Conservation (phyloP, 352 stramenopile species). For the Globisporangium orthogonon region DNA sequence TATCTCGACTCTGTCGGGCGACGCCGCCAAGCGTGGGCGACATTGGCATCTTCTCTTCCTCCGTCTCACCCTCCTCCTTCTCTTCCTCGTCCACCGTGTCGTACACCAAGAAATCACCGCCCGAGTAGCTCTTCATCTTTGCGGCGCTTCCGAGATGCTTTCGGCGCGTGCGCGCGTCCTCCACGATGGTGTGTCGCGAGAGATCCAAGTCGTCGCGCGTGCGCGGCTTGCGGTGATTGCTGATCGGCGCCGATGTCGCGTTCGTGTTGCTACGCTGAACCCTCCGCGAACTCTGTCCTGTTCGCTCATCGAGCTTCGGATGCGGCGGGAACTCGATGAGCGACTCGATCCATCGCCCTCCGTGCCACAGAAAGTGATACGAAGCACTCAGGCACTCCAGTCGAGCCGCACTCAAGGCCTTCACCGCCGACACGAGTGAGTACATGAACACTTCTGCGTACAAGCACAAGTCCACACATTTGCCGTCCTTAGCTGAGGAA, state of each 20-base stretch:
- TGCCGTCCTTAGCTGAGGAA: neutral
- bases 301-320: neutral
- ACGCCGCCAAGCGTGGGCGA: neutral
- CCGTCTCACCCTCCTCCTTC: neutral
- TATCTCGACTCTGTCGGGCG: neutral
- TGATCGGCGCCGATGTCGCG: slow-evolving; percentile 1
- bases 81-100: neutral
- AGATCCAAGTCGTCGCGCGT: slow-evolving; percentile 40
- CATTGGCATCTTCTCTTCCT: slow-evolving; percentile 1
- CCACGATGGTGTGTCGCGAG: slow-evolving; percentile 9
- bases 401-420: slow-evolving; percentile 39
- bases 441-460: slow-evolving; percentile 51
- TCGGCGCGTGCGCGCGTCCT: slow-evolving; percentile 7
- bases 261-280: slow-evolving; percentile 15
- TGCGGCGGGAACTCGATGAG: slow-evolving; percentile 35
- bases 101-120: slow-evolving; percentile 2
- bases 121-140: slow-evolving; percentile 7
- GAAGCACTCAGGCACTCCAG: slow-evolving; percentile 45
- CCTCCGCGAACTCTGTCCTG: neutral
- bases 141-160: neutral
- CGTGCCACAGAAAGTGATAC: slow-evolving; percentile 56
- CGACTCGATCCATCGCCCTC: slow-evolving; percentile 49
- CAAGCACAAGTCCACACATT: neutral
- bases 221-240: slow-evolving; percentile 17
- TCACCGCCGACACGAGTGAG: slow-evolving; percentile 45